A percentile compares a stretch with the other conserved stretches of the same genome.
Evolutionary conservation across 208 protist genomes (phyloP).

Genomic region (Leishmania tropica): DNA sequence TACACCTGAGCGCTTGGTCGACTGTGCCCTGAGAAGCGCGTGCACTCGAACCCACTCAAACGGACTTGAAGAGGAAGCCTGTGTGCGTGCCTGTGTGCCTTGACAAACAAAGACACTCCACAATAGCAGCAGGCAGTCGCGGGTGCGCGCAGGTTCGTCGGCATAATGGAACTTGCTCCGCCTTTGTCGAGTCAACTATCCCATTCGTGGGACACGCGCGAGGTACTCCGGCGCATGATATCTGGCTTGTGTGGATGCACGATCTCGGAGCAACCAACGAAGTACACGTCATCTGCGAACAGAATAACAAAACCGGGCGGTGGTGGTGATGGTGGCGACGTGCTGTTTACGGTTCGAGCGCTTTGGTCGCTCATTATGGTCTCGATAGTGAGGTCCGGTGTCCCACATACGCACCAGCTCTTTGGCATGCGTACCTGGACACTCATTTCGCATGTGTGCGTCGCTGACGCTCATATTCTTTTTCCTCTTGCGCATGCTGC

Average conservation of each 20-base stretch:
- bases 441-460: neutral
- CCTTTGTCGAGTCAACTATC: no score
- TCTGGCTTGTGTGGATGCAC: no score
- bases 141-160: no score
- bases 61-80: slow-evolving; percentile 89
- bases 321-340: neutral
- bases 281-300: neutral
- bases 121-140: no score
- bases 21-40: slow-evolving; percentile 6
- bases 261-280: neutral
- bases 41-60: slow-evolving; percentile 73
- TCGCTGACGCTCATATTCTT: neutral
- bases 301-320: neutral
- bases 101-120: neutral
- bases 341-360: neutral
- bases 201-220: no score
- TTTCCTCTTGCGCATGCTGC: neutral
- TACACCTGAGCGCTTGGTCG: slow-evolving; percentile 53
- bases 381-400: neutral
- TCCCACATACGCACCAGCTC: neutral
- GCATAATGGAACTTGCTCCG: no score
- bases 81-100: neutral
- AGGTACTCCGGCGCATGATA: no score
- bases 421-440: neutral
- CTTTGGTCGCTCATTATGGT: neutral